Percentiles rank a stretch among this genome's conserved stretches.
Conservation (phyloP, 352 stramenopile species). For the Saprolegnia parasitica region DNA sequence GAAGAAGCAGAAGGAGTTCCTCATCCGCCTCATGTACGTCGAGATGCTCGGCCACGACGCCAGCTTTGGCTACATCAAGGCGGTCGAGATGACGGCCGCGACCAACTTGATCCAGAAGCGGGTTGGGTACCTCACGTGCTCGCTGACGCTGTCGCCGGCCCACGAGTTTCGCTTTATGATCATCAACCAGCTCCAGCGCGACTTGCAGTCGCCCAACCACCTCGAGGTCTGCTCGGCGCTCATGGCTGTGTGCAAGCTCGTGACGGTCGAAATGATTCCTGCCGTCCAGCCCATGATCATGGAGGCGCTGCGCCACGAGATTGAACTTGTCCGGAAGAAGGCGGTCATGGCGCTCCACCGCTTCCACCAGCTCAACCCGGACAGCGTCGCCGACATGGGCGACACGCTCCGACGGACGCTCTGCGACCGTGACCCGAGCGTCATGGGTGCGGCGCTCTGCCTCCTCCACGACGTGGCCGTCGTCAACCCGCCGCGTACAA, state of each 20-base stretch:
- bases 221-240: conserved; percentile 95
- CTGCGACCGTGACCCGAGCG: conserved; percentile 97
- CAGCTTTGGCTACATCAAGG: conserved; percentile 99
- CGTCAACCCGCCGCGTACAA: conserved; percentile 92
- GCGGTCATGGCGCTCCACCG: conserved; percentile 97
- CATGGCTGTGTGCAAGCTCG: conserved; percentile 93
- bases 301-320: conserved; percentile 93
- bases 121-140: conserved; percentile 95
- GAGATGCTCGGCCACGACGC: conserved; percentile 99
- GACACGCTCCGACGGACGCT: conserved; percentile 94
- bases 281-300: conserved; percentile 93
- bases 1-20: conserved; percentile 97
- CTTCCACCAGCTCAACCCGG: conserved; percentile 97
- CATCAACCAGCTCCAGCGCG: conserved; percentile 98
- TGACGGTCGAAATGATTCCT: conserved; percentile 98
- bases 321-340: conserved; percentile 98
- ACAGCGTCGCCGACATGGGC: conserved; percentile 82
- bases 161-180: conserved; percentile 99
- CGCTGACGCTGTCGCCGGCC: conserved; percentile 93
- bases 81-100: conserved; percentile 96
- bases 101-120: conserved; percentile 98
- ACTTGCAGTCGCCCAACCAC: conserved; percentile 87
- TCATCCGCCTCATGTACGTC: conserved; percentile 99
- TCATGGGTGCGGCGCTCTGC: conserved; percentile 97
- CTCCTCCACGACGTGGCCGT: conserved; percentile 91